Base-by-base conservation (phyloP, 805 yeast genomes). In the Isabelozyma gotoi region DNA sequence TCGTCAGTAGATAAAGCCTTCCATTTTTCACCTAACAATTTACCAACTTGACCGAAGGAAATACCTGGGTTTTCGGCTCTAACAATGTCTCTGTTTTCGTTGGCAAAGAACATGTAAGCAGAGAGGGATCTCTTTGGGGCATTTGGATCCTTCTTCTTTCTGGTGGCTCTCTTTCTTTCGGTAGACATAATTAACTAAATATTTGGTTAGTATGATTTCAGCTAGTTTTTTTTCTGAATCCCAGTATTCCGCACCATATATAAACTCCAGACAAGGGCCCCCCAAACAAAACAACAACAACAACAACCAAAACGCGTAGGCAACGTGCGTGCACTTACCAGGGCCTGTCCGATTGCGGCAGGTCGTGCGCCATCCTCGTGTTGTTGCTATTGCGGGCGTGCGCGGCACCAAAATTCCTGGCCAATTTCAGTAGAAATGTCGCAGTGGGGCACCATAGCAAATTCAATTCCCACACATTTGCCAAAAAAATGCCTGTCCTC, bases 51-150 rank as follows among this genome's bases (percentile, higher is more conserved):
- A 55, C 95, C 99, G 62, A 94, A 94, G 35, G 91, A 74, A 57
- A 91, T 87, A 66, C 96, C 97, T 60, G 98, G 97, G 80, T 92
- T 89, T 69, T 91, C 98, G 50, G 92, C 84, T 69, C 96, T 84
- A 56, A 94, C 96, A 52, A 82, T 81, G 72, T 92, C 97, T 79
- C 99, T 91, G 80, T 88, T 87, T 64, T 90, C 97, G 67, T 89
- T 90, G 59, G 99, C 98, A 65, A 91, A 94, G 82, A 88, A 92
- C 98, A 94, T 91, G 84, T 92, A 94, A 39, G 98, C 97, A 48
- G 97, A 89, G 67, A 94, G 76, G 19, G 97, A 89, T 74, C 98
- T 88, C 88, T 94, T 94, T 70, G 99, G 99, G 53, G 99, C 99
- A 71, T 92, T 91, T 76, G 99, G 96, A 71, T 88, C 96, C 76